Conservation (phyloP, 1,284 basidiomycete genomes). For the Apiotrichum gamsii region DNA sequence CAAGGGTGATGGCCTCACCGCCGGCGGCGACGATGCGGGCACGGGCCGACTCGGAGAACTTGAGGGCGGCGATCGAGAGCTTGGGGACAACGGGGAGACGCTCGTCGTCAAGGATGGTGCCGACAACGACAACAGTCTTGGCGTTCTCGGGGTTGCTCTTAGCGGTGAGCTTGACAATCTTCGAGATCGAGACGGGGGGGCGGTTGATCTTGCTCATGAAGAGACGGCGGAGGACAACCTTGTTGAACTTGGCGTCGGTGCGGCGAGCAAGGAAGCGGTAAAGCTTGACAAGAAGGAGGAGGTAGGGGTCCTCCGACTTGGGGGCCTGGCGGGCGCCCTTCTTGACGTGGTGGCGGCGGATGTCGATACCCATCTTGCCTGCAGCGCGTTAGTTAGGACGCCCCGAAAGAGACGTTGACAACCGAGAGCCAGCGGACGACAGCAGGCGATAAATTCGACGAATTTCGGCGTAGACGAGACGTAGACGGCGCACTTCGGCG, state of each 20-base stretch:
- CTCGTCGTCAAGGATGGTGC: constrained; percentile 93
- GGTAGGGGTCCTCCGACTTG: constrained; percentile 98
- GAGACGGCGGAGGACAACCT: constrained; percentile 91
- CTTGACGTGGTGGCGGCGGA: constrained; percentile 97
- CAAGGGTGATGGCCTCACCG: constrained; percentile 90
- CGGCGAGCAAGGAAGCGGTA: constrained; percentile 99
- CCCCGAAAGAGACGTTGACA: too few relatives aligned
- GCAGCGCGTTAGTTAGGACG: neutral
- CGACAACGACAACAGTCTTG: constrained; percentile 86
- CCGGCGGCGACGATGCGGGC: constrained; percentile 93
- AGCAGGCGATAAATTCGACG: too few relatives aligned
- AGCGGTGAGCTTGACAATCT: constrained; percentile 74
- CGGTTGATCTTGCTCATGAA: constrained; percentile 94
- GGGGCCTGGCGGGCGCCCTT: constrained; percentile 91
- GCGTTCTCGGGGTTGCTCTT: constrained; percentile 59
- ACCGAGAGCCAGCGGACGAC: too few relatives aligned
- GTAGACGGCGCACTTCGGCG: too few relatives aligned
- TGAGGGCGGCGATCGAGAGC: constrained; percentile 86
- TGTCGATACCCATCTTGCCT: constrained; percentile 80
- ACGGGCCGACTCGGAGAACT: constrained; percentile 87
- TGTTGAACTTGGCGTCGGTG: constrained; percentile 96
- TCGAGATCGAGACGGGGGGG: constrained; percentile 89
- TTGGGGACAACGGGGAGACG: constrained; percentile 83
- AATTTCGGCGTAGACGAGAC: too few relatives aligned
- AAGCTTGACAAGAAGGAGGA: constrained; percentile 97